Percentiles rank a stretch among this genome's conserved stretches.
phyloP scores from a whole-genome alignment of 2,329 filamentous ascomycete species.

The Botryotinia calthae region DNA sequence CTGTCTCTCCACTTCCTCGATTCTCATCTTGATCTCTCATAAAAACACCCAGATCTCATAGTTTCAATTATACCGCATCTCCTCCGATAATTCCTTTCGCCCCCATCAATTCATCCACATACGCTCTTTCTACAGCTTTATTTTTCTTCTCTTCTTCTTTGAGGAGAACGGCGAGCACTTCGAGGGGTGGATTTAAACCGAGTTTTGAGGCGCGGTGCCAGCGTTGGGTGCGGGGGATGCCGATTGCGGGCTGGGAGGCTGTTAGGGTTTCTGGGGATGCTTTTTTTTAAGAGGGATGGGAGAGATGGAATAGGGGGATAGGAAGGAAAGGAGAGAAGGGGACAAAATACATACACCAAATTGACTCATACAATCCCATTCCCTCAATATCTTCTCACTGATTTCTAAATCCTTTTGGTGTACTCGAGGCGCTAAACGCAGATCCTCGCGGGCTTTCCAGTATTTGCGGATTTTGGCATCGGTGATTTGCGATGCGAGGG shows the following conservation, averaged over 20 bases:
- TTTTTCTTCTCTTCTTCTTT: constrained; percentile 62
- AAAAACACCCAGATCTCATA: background rate
- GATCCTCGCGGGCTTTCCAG: constrained; percentile 70
- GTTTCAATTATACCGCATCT: background rate
- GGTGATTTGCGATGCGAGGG: constrained; percentile 62
- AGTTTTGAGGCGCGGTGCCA: constrained; percentile 84
- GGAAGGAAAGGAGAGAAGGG: too few species aligned
- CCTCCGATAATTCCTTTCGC: constrained; percentile 41
- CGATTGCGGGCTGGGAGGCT: constrained; percentile 72
- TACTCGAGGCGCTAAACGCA: constrained; percentile 65
- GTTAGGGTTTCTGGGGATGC: background rate
- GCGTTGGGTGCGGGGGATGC: constrained; percentile 74
- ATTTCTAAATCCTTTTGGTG: constrained; percentile 72
- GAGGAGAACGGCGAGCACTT: constrained; percentile 82
- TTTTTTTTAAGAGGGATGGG: too few species aligned
- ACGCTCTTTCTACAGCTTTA: constrained; percentile 59
- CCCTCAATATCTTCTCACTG: constrained; percentile 81
- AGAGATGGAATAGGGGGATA: too few species aligned
- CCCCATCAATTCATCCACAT: constrained; percentile 67
- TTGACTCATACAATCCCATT: constrained; percentile 89
- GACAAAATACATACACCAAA: too few species aligned
- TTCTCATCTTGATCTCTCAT: background rate
- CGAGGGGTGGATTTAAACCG: constrained; percentile 82
- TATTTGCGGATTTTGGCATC: constrained; percentile 71
- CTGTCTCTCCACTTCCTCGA: background rate